Evolutionary conservation across 1,284 basidiomycete genomes (phyloP), one percentile per base, ranked within the genome.

Genomic region (Stereum hirsutum): DNA sequence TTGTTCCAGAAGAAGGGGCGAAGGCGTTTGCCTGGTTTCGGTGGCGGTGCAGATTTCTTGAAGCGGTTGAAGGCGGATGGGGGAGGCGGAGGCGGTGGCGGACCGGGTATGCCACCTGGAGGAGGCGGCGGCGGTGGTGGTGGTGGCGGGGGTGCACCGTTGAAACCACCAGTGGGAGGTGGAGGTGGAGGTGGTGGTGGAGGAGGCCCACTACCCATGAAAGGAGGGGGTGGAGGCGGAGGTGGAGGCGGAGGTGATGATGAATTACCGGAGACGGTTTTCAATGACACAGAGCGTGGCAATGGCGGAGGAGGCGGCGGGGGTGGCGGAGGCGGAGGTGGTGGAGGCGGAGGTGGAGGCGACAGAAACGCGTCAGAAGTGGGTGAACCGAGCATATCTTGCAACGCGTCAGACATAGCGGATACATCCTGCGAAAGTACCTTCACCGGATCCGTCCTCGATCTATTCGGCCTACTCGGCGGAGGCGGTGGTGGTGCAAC

Each of bases 1-100:
- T 95, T 94, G 51, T 81, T 86, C 91, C 92, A 95, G 60, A 92
- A 92, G 62, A 95, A 89, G 0, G 90, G 86, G 60, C 85, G 88
- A 42, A 92, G 61, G 46, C 81, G 78, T 56, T 81, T 84, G 2
- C 60, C 54, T 14, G 75, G 78, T 28, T 57, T 65, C 32, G 50
- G 55, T 23, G 54, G 52, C 46, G 31, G 52, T 46, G 45, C 60
- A 60, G 38, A 52, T 45, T 53, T 54, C 42, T 48, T 40, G 36
- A 56, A 52, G 48, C 56, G 59, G 11, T 34, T 17, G n/a, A 30
- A 30, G 28, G n/a, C n/a, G n/a, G 28, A 30, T 30, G 28, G 10
- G 28, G 28, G 28, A 30, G n/a, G 8, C n/a, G 54, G 64, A 65
- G 8, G 62, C 57, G 66, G 62, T 0, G 65, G 64, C 6, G 42